Evolutionary conservation across 805 yeast genomes (phyloP).

Genomic region (Ogataea saltuana): DNA sequence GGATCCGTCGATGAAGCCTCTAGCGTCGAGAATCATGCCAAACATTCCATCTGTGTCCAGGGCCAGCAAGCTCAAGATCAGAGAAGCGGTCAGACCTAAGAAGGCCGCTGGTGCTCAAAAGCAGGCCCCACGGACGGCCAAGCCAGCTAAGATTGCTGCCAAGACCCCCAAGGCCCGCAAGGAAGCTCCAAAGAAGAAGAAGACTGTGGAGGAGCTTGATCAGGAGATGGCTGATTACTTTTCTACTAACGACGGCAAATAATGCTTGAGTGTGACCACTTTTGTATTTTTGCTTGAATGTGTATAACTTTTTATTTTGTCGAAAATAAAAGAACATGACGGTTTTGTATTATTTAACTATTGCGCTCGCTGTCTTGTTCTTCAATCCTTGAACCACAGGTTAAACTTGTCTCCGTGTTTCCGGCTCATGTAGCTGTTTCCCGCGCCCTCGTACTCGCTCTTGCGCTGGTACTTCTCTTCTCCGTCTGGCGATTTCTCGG

Average conservation of each 20-base stretch:
- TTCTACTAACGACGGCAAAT: conserved; percentile 46
- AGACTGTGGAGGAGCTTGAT: conserved; percentile 90
- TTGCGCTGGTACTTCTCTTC: conserved; percentile 48
- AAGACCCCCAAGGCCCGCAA: conserved; percentile 20
- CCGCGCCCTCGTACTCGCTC: conserved; percentile 69
- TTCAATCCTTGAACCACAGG: conserved; percentile 20
- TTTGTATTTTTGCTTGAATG: neutral
- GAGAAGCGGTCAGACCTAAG: conserved; percentile 7
- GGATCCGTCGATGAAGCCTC: conserved; percentile 78
- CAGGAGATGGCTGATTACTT: conserved; percentile 98
- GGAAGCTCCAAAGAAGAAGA: conserved; percentile 45
- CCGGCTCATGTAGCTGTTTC: conserved; percentile 54
- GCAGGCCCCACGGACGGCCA: conserved; percentile 54
- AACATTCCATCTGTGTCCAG: conserved; percentile 31
- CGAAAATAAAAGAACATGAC: conserved; percentile 3
- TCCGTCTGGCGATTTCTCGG: conserved; percentile 30
- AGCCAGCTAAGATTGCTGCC: conserved; percentile 11
- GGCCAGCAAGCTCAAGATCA: conserved; percentile 9
- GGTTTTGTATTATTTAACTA: conserved; percentile 8
- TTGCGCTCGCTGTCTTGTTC: conserved; percentile 1
- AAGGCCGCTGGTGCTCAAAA: conserved; percentile 29
- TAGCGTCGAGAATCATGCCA: conserved; percentile 70
- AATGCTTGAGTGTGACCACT: neutral
- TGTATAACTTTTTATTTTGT: conserved; percentile 3
- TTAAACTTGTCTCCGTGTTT: conserved; percentile 39